Evolutionary conservation across 2,329 filamentous ascomycete genomes (phyloP).

Genomic region (Mollisiaceae sp.): DNA sequence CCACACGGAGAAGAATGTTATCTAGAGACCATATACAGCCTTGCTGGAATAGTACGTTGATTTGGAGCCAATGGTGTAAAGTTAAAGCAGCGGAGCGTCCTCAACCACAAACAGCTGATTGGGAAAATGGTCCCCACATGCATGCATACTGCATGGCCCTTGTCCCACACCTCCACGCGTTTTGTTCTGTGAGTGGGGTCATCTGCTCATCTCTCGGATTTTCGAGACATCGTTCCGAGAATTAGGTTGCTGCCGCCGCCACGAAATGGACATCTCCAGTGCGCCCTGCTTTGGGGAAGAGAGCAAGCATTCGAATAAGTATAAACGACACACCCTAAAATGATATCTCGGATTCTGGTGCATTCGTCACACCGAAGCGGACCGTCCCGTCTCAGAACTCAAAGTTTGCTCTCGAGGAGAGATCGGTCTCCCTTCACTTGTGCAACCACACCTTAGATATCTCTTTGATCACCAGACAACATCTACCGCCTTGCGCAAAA

Average conservation of each 20-base stretch:
- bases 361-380: constrained; percentile 1
- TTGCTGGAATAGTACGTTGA: neutral
- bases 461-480: constrained; percentile 5
- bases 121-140: neutral
- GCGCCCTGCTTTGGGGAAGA: neutral
- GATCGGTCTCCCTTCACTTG: neutral
- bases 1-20: neutral
- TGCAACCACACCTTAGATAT: constrained; percentile 16
- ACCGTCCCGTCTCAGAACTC: constrained; percentile 14
- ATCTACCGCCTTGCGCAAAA: neutral
- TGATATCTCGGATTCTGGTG: neutral
- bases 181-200: constrained; percentile 12
- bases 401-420: constrained; percentile 1
- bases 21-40: neutral
- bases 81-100: constrained; percentile 18
- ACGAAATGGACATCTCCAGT: constrained; percentile 2
- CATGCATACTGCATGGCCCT: constrained; percentile 8
- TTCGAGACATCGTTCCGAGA: constrained; percentile 18
- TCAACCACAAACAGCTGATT: constrained; percentile 6
- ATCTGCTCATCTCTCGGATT: constrained; percentile 16
- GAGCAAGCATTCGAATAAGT: neutral
- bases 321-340: too few species aligned
- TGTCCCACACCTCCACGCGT: constrained; percentile 14
- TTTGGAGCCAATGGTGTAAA: neutral
- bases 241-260: constrained; percentile 9